A percentile compares a stretch with the other conserved stretches of the same genome.
These are phyloP conservation scores for Chalciporus piperatus DNA, from an alignment of 768 basidiomycete genomes.

Conservation along the genomic window DNA sequence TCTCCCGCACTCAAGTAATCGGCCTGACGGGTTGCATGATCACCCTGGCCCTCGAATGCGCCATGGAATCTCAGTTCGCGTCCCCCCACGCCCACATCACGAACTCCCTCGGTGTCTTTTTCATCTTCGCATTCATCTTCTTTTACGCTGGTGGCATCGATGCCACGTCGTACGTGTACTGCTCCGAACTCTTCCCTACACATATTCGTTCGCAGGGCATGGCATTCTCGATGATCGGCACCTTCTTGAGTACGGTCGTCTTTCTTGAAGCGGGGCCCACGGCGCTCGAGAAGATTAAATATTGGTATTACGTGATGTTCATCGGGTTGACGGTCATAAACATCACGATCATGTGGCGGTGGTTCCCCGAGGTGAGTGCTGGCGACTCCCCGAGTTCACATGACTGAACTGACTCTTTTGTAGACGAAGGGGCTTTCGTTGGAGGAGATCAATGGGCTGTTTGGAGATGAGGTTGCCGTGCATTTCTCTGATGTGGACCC, in stretches of 20 bases:
- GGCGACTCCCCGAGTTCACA: too few species aligned
- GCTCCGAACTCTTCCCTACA: background rate
- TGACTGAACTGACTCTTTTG: too few species aligned
- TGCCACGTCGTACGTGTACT: background rate
- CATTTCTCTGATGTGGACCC: background rate
- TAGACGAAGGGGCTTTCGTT: background rate
- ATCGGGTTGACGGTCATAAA: background rate
- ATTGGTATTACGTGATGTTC: background rate
- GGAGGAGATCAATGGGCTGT: constrained; percentile 3
- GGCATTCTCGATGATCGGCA: background rate
- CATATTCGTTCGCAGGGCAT: constrained; percentile 1
- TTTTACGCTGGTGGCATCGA: constrained; percentile 2
- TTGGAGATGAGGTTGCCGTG: constrained; percentile 1
- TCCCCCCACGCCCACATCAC: background rate
- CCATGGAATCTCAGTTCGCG: background rate
- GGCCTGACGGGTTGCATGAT: background rate
- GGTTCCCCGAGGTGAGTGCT: background rate
- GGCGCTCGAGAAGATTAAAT: background rate
- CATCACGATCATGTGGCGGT: background rate
- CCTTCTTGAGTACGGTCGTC: background rate
- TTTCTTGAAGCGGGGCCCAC: background rate
- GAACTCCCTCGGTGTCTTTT: background rate
- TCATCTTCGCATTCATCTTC: constrained; percentile 2
- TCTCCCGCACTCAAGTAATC: background rate
- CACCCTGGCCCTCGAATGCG: background rate